Evolutionary conservation across 129 eudicot genomes (phyloP).

Genomic region (Smallanthus sonchifolius): DNA sequence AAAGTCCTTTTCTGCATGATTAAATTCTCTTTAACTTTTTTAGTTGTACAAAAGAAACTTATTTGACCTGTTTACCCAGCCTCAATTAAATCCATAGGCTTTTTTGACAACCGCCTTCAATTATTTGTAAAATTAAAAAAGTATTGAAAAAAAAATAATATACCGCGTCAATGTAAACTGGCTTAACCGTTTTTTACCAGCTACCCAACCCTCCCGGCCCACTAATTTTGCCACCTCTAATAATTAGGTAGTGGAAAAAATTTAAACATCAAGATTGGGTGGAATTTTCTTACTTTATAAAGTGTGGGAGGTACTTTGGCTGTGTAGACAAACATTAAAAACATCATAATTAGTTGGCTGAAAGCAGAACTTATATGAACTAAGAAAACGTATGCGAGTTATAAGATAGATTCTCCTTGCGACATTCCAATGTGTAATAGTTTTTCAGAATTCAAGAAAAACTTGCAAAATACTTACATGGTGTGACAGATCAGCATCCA

Average conservation of each 20-base stretch:
- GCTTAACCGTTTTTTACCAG: background rate
- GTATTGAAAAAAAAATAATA: background rate
- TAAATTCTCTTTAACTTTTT: background rate
- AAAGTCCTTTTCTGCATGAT: background rate
- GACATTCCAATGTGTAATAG: background rate
- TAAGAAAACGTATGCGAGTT: background rate
- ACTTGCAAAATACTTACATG: slow-evolving; percentile 57
- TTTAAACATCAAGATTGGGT: slow-evolving; percentile 2
- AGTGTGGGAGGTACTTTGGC: slow-evolving; percentile 88
- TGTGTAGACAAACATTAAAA: slow-evolving; percentile 21
- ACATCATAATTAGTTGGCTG: slow-evolving; percentile 3
- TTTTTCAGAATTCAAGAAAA: background rate
- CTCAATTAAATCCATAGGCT: background rate
- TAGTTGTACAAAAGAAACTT: background rate
- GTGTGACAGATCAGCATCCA: slow-evolving; percentile 97
- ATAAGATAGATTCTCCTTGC: background rate
- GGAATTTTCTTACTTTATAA: slow-evolving; percentile 64
- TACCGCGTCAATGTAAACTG: background rate
- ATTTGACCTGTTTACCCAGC: too few relatives aligned
- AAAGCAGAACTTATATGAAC: background rate
- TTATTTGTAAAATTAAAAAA: background rate
- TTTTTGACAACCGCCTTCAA: background rate
- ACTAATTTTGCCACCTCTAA: background rate
- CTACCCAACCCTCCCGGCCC: background rate
- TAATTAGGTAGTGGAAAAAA: background rate